These are phyloP conservation scores for Besnoitia besnoiti DNA, from an alignment of 169 alveolate genomes.

Conservation along the genomic window DNA sequence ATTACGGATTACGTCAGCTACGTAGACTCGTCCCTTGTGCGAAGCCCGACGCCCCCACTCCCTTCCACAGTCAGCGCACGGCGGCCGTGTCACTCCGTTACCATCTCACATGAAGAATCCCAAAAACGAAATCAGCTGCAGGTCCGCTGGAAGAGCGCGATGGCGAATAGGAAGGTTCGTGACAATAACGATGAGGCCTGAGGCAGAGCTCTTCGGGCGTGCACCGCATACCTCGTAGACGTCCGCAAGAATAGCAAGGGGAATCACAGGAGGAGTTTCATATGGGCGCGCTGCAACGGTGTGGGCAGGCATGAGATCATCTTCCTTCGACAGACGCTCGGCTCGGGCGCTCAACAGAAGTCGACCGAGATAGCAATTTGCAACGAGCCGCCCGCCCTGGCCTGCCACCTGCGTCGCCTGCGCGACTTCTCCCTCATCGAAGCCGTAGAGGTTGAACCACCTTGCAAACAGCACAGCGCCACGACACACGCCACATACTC, in stretches of 20 bases:
- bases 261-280: slow-evolving; percentile 84
- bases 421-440: slow-evolving; percentile 74
- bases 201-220: slow-evolving; percentile 59
- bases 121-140: no score
- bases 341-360: slow-evolving; percentile 87
- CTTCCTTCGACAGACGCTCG: slow-evolving; percentile 82
- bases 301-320: slow-evolving; percentile 87
- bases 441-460: slow-evolving; percentile 91
- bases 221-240: slow-evolving; percentile 82
- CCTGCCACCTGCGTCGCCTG: slow-evolving; percentile 67
- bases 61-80: no score
- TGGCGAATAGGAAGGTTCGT: no score
- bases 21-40: no score
- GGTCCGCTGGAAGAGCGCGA: no score
- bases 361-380: slow-evolving; percentile 85
- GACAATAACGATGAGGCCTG: no score
- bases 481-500: no score
- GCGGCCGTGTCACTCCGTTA: no score
- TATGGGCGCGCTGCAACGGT: slow-evolving; percentile 83
- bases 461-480: no score
- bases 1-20: no score
- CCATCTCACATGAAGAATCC: no score
- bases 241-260: slow-evolving; percentile 85
- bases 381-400: slow-evolving; percentile 68
- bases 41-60: no score